Evolutionary conservation across 306 rosid species (phyloP).

Genomic region (Cicer arietinum): DNA sequence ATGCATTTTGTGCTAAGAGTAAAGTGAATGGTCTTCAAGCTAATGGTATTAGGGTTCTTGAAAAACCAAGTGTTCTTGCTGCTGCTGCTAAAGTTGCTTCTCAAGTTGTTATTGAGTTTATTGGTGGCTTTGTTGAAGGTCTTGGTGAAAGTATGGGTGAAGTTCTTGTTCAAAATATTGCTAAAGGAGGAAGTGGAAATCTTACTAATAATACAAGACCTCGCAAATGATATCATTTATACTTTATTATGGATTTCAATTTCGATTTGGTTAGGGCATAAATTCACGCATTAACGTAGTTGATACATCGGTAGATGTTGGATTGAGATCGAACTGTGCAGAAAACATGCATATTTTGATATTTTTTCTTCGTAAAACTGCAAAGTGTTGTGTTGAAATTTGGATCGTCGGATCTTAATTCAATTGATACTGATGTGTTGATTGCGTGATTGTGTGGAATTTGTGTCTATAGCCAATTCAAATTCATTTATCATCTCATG

Average conservation of each 20-base stretch:
- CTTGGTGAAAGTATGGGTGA: slow-evolving; percentile 81
- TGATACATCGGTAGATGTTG: too few species aligned
- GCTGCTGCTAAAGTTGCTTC: slow-evolving; percentile 73
- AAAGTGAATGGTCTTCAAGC: slow-evolving; percentile 73
- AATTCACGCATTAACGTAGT: too few species aligned
- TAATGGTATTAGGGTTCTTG: slow-evolving; percentile 55
- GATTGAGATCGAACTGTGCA: too few species aligned
- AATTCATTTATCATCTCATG: neutral
- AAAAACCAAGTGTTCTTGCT: slow-evolving; percentile 60
- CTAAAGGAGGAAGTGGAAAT: slow-evolving; percentile 48
- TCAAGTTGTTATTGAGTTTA: slow-evolving; percentile 72
- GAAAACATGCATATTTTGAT: too few species aligned
- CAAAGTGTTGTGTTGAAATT: too few species aligned
- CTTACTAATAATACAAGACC: neutral
- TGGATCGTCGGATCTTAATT: too few species aligned
- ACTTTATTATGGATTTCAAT: too few species aligned
- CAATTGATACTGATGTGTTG: too few species aligned
- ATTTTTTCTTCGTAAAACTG: too few species aligned
- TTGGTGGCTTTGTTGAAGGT: slow-evolving; percentile 82
- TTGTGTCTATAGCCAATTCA: too few species aligned
- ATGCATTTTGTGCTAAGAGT: slow-evolving; percentile 76
- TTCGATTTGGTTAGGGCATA: too few species aligned
- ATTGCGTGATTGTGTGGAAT: too few species aligned
- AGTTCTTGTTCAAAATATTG: slow-evolving; percentile 64
- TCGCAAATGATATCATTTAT: slow-evolving; percentile 2